Base-by-base conservation (phyloP, 2,329 filamentous ascomycete genomes). In the Lachnellula occidentalis region DNA sequence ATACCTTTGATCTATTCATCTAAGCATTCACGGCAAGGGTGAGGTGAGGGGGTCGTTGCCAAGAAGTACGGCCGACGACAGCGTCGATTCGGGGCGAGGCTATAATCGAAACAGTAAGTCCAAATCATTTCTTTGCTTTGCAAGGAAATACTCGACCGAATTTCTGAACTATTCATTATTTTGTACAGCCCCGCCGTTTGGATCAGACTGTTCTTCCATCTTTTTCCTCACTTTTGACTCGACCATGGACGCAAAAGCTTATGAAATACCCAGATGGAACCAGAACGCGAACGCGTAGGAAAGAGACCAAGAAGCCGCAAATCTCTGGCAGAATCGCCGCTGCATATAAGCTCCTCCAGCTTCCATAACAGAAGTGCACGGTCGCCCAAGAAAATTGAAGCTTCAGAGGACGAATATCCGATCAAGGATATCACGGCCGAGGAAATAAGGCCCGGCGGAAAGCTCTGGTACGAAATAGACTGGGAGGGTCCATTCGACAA, bases 401-500 rank as follows among this genome's bases (percentile, higher is more conserved):
- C 21, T 31, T 36, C 37, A 8, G 19, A 46, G 12, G 27, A 46
- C 11, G 36, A 45, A 5, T 39, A 45, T 15, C 15, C 21, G 15
- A 45, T 63, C 37, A 58, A 54, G 17, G 52, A 48, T 19, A 62
- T 64, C 43, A 45, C 60, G 4, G 50, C 42, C 8, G 59, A 64
- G 52, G 55, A 56, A 37, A 55, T 34, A 34, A 22, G 21, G 34
- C 2, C 21, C 19, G 48, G 59, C 7, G 57, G 55, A 34, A 21
- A 62, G 22, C 64, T 64, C 11, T 58, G 72, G n/a, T 86, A 83
- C 60, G 64, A 73, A 3, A 75, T 85, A 51, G 76, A 82, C 62
- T 85, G 82, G 82, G 75, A 73, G 47, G 74, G 78, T 57, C 56
- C 58, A 1, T 84, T 76, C 63, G 53, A 68, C 3, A 76, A 75